These are phyloP conservation scores for Pleurotus citrinopileatus DNA, from an alignment of 768 basidiomycete species.

Conservation along the genomic window DNA sequence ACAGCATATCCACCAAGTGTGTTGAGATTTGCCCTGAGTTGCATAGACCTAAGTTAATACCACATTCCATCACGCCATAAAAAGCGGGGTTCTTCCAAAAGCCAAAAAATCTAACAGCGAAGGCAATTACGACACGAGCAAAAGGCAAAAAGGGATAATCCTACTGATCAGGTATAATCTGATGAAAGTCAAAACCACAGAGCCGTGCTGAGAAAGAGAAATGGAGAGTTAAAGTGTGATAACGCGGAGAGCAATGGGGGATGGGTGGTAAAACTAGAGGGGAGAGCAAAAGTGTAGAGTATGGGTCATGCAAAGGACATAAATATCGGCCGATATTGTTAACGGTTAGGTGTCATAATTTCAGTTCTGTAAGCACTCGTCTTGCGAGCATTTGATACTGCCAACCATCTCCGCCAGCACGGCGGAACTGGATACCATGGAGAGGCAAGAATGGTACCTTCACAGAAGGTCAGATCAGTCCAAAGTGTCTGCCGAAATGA, in stretches of 20 bases:
- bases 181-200: background rate
- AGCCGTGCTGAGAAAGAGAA: conserved; percentile 5
- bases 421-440: conserved; percentile 93
- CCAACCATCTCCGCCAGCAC: conserved; percentile 90
- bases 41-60: conserved; percentile 4
- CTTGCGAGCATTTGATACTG: conserved; percentile 96
- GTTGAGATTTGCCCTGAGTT: background rate
- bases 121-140: background rate
- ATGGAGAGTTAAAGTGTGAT: background rate
- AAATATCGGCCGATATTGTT: too few relatives aligned
- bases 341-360: conserved; percentile 51
- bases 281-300: background rate
- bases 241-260: conserved; percentile 3
- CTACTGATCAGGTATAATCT: background rate
- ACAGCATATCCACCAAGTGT: too few relatives aligned
- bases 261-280: background rate
- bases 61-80: conserved; percentile 4
- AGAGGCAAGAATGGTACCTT: conserved; percentile 92
- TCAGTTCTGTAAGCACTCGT: conserved; percentile 83
- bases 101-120: conserved; percentile 9
- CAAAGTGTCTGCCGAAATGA: conserved; percentile 1
- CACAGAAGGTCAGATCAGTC: conserved; percentile 10
- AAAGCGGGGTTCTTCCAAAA: background rate
- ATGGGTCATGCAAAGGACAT: conserved; percentile 6
- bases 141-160: background rate